Percentiles rank a stretch among this genome's conserved stretches.
These are phyloP conservation scores for Globisporangium orthogonon DNA, from an alignment of 352 stramenopile species.

Conservation along the genomic window DNA sequence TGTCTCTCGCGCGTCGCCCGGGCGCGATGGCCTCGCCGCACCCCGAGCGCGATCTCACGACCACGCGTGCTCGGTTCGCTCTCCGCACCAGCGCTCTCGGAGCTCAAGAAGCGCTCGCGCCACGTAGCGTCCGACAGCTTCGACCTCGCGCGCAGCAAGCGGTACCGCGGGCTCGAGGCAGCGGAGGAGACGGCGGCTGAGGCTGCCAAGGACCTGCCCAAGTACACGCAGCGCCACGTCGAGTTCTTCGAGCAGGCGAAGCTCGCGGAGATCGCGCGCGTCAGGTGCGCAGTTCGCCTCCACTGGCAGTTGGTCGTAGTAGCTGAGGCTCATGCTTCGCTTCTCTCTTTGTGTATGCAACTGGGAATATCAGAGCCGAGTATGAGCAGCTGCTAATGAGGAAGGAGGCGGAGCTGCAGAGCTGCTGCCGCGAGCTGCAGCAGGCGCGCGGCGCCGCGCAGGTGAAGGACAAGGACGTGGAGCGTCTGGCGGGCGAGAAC, in stretches of 20 bases:
- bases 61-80: too few relatives aligned
- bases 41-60: too few relatives aligned
- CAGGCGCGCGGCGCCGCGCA: constrained; percentile 33
- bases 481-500: constrained; percentile 76
- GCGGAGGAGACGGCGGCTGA: constrained; percentile 14
- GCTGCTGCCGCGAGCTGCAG: constrained; percentile 42
- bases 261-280: constrained; percentile 67
- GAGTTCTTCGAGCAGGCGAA: constrained; percentile 87
- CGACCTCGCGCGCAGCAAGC: constrained; percentile 57
- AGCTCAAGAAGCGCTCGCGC: constrained; percentile 77
- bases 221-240: constrained; percentile 84
- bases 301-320: too few relatives aligned
- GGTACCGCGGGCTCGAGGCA: constrained; percentile 27
- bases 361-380: constrained; percentile 26
- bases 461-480: constrained; percentile 42
- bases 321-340: too few relatives aligned
- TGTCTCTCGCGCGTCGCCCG: background rate
- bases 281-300: constrained; percentile 26
- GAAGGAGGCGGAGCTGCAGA: constrained; percentile 71
- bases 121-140: constrained; percentile 37
- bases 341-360: background rate
- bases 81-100: constrained; percentile 20
- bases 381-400: constrained; percentile 83
- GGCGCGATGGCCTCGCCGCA: too few relatives aligned
- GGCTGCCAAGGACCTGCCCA: constrained; percentile 48